phyloP scores from a whole-genome alignment of 306 rosid species.

The Casuarina glauca region DNA sequence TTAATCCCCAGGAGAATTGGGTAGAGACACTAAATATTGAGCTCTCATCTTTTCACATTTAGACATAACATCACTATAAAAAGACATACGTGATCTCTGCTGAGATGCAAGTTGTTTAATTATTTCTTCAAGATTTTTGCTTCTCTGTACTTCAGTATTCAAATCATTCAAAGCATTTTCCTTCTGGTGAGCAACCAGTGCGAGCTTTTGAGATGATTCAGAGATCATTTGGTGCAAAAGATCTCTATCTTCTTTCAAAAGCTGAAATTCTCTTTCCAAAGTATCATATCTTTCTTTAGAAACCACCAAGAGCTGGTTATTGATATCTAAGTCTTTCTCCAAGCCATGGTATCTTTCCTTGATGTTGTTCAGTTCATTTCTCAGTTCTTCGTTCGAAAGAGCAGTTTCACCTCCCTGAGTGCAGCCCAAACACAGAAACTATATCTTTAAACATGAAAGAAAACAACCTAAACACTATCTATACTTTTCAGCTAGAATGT shows the following conservation, averaged over 20 bases:
- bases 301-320: constrained; percentile 49
- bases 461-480: constrained; percentile 33
- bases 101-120: constrained; percentile 65
- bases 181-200: constrained; percentile 52
- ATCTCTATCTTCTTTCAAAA: constrained; percentile 65
- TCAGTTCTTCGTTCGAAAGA: constrained; percentile 45
- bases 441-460: constrained; percentile 19
- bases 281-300: constrained; percentile 57
- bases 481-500: constrained; percentile 33
- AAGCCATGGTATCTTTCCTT: constrained; percentile 43
- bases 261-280: constrained; percentile 60
- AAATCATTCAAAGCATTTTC: constrained; percentile 64
- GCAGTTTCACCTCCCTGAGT: constrained; percentile 58
- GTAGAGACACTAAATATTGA: constrained; percentile 40
- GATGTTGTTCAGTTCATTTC: constrained; percentile 44
- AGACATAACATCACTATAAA: constrained; percentile 60
- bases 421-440: constrained; percentile 66
- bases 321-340: constrained; percentile 41
- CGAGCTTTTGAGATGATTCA: constrained; percentile 57
- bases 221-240: constrained; percentile 49
- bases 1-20: constrained; percentile 53
- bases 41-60: constrained; percentile 52
- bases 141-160: constrained; percentile 58
- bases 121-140: constrained; percentile 75
- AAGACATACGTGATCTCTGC: constrained; percentile 57